Evolutionary conservation across 1,284 basidiomycete species (phyloP).

Genomic region (Pseudozyma tsukubaensis): DNA sequence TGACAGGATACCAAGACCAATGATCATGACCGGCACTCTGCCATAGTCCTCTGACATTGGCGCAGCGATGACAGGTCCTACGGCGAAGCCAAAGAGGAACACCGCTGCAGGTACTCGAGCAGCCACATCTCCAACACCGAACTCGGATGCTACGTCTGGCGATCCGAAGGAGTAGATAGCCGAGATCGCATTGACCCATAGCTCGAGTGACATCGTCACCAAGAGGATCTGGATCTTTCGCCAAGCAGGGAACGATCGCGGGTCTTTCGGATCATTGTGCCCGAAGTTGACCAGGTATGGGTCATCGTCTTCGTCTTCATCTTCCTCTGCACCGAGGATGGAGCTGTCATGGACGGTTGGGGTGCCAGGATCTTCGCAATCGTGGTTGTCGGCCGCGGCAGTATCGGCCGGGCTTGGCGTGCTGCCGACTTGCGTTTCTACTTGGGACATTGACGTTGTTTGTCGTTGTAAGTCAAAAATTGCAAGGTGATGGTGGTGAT

Average conservation of each 20-base stretch:
- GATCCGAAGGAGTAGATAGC: constrained; percentile 49
- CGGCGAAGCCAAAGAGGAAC: constrained; percentile 55
- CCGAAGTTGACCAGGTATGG: constrained; percentile 34
- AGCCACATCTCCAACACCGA: constrained; percentile 30
- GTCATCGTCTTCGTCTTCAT: constrained; percentile 24
- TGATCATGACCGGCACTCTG: constrained; percentile 42
- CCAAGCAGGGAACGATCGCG: constrained; percentile 29
- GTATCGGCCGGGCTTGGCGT: not conserved
- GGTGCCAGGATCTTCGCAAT: not conserved
- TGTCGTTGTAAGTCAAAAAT: too few relatives aligned
- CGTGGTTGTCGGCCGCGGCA: constrained; percentile 7
- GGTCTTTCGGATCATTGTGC: constrained; percentile 40
- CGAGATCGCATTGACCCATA: constrained; percentile 52
- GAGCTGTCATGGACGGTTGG: constrained; percentile 8
- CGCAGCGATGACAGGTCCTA: constrained; percentile 44
- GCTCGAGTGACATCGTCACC: constrained; percentile 32
- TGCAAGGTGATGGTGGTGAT: not conserved
- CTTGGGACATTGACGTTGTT: constrained; percentile 11
- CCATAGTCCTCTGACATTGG: constrained; percentile 60
- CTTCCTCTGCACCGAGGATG: constrained; percentile 2
- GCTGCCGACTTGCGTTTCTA: not conserved
- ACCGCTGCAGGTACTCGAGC: constrained; percentile 45
- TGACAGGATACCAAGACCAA: constrained; percentile 24
- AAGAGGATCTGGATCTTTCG: constrained; percentile 43
- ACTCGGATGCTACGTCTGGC: constrained; percentile 28